Conservation (phyloP, 352 stramenopile species). For the Nothophytophthora sp. region DNA sequence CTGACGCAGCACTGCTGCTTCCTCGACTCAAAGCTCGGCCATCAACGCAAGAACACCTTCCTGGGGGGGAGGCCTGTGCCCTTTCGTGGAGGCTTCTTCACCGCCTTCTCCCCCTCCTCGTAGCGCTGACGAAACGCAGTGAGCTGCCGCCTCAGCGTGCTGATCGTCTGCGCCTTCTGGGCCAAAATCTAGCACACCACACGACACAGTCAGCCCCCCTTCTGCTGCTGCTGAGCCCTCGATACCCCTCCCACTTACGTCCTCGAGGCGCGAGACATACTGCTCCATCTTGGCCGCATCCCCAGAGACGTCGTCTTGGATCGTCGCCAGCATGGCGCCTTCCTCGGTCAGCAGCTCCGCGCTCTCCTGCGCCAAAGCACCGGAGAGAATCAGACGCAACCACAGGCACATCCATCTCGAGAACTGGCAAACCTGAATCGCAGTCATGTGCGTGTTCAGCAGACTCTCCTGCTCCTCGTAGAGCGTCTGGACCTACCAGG, state of each 20-base stretch:
- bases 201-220: neutral
- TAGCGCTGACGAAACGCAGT: conserved; percentile 77
- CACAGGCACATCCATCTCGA: neutral
- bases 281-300: conserved; percentile 95
- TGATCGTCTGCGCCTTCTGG: conserved; percentile 92
- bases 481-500: conserved; percentile 79
- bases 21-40: too few relatives aligned
- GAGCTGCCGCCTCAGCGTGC: conserved; percentile 81
- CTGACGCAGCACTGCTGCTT: too few relatives aligned
- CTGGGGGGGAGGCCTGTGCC: too few relatives aligned
- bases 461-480: conserved; percentile 97
- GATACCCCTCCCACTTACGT: conserved; percentile 35
- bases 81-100: conserved; percentile 52
- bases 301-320: conserved; percentile 85
- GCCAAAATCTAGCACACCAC: conserved; percentile 78
- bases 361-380: conserved; percentile 83
- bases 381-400: neutral
- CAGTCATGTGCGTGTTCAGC: conserved; percentile 96
- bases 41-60: conserved; percentile 19
- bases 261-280: conserved; percentile 91
- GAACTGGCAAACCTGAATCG: conserved; percentile 80
- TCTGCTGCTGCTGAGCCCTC: neutral
- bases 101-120: conserved; percentile 81
- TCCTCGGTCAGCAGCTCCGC: conserved; percentile 97
- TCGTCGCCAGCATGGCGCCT: conserved; percentile 84